Conservation (phyloP, 2,329 filamentous ascomycete genomes). For the Didymellaceae sp. region DNA sequence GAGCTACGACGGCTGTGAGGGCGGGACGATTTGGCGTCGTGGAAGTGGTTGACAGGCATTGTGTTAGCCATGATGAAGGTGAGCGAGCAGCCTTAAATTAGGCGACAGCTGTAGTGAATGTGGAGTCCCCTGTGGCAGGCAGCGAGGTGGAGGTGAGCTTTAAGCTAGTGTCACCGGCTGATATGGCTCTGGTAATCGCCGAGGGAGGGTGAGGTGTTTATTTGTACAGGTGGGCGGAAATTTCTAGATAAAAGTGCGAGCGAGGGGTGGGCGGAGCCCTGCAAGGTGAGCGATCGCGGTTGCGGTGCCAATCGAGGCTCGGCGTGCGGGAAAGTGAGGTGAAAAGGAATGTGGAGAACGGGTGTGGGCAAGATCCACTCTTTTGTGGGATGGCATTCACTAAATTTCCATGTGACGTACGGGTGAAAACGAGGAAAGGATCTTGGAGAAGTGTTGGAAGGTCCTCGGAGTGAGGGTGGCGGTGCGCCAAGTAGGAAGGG, state of each 20-base stretch:
- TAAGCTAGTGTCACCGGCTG: constrained; percentile 7
- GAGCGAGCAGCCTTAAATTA: neutral
- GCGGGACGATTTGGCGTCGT: constrained; percentile 24
- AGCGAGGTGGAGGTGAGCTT: constrained; percentile 10
- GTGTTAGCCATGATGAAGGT: constrained; percentile 25
- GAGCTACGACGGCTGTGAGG: constrained; percentile 36
- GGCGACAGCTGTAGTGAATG: neutral
- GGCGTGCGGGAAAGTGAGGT: constrained; percentile 20
- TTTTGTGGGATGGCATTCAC: constrained; percentile 24
- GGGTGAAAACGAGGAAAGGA: neutral
- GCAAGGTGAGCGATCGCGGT: constrained; percentile 27
- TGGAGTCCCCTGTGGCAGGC: neutral
- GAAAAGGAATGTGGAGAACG: constrained; percentile 32
- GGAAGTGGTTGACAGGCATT: constrained; percentile 30
- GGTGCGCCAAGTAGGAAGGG: constrained; percentile 11
- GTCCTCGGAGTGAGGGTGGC: constrained; percentile 2
- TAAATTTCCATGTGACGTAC: constrained; percentile 35
- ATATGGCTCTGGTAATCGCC: neutral
- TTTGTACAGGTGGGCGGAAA: constrained; percentile 26
- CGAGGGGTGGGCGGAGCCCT: constrained; percentile 16
- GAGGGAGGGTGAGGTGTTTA: constrained; percentile 27
- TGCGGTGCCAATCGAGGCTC: constrained; percentile 33
- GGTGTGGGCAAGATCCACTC: constrained; percentile 15
- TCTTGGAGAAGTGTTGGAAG: neutral
- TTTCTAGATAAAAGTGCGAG: constrained; percentile 20